Conservation (phyloP, 169 alveolate genomes). For the Plasmodium coatneyi region DNA sequence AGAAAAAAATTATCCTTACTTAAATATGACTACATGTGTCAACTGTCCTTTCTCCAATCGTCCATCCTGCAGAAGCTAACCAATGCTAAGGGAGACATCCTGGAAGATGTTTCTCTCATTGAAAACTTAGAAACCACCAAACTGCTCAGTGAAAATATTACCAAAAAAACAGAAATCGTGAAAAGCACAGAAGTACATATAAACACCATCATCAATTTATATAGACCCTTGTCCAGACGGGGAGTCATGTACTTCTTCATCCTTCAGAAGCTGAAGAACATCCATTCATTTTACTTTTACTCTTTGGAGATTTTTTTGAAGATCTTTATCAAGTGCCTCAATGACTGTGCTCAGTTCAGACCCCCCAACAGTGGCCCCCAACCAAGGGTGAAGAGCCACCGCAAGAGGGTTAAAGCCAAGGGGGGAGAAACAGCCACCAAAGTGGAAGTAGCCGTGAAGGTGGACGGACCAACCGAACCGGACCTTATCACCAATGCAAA, state of each 20-base stretch:
- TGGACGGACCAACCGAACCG: not conserved
- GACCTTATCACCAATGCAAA: too few relatives aligned
- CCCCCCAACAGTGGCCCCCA: conserved; percentile 74
- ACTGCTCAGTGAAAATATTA: conserved; percentile 93
- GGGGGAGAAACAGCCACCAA: not conserved
- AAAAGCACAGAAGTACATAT: conserved; percentile 94
- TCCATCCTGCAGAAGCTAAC: conserved; percentile 92
- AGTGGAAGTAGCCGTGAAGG: not conserved
- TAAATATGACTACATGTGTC: conserved; percentile 95
- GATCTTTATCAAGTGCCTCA: conserved; percentile 95
- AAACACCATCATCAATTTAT: conserved; percentile 94
- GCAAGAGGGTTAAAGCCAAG: not conserved
- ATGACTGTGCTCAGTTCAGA: conserved; percentile 88
- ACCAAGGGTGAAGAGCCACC: conserved; percentile 69
- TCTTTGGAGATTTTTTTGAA: conserved; percentile 94
- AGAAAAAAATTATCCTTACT: conserved; percentile 93
- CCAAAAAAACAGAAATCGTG: conserved; percentile 94
- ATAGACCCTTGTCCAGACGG: conserved; percentile 95
- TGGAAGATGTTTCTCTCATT: conserved; percentile 95
- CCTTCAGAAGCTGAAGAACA: conserved; percentile 88
- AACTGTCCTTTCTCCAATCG: conserved; percentile 93
- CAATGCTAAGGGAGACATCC: conserved; percentile 92
- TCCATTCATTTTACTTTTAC: conserved; percentile 81
- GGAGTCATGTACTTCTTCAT: conserved; percentile 95
- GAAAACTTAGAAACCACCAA: conserved; percentile 95